Evolutionary conservation across 2,329 filamentous ascomycete genomes (phyloP), one percentile per base, ranked within the genome.

Genomic region (Coniella vitis): DNA sequence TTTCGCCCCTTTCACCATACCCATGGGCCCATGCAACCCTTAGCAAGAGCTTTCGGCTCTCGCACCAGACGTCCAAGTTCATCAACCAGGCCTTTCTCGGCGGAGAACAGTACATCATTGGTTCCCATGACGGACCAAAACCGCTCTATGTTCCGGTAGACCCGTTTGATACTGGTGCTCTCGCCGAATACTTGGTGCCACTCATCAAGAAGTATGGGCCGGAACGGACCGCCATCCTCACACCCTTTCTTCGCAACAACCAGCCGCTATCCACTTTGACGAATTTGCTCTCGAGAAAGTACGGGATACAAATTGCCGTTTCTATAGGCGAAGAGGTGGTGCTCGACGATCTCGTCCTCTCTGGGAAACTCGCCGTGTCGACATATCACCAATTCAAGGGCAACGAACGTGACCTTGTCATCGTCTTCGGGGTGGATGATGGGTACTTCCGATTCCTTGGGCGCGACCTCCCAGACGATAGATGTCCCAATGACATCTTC

Each of bases 341-440:
- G 17, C 41, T 63, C 2, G 45, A 64, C 20, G 54, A 63, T 16
- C 45, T 21, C 2, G 57, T 62, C 4, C 60, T 57, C 4, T 16
- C 52, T 4, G 58, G 60, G 10, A 65, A 65, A 45, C 12, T 64
- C 17, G 60, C 58, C 9, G 49, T 63, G 10, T 62, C 61, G 13
- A 63, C 60, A 0, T 62, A 62, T 38, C 62, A 65, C 32, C 60
- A 63, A 35, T 65, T 65, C 50, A 65, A 65, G 37, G 62, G 62
- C 4, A 60, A 55, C 37, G 61, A 65, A 51, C 61, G 62, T 14
- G 50, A 61, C 32, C 45, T 65, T 2, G 38, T 64, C 4, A 59
- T 65, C 36, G 47, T 64, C 2, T 49, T 60, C 25, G 58, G 54
- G 4, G 52, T 59, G 0, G 60, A 64, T 35, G 43, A 56, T 12